Percentiles rank a stretch among this genome's conserved stretches.
Evolutionary conservation across 441 rosid species (phyloP).

Genomic region (Gossypium gossypioides): DNA sequence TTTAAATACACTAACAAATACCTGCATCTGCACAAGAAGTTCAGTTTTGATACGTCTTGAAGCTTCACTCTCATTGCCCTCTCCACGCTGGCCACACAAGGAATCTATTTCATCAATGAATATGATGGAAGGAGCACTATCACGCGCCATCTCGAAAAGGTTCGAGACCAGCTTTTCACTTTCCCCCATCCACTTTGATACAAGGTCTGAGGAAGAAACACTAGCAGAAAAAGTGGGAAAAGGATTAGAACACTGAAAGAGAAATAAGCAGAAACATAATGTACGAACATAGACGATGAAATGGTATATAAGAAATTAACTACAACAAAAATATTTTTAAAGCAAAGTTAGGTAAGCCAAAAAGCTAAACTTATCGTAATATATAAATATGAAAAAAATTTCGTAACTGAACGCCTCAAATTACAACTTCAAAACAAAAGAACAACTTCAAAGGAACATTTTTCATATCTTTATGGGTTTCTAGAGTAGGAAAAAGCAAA

Average conservation of each 20-base stretch:
- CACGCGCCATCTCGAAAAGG: slow-evolving; percentile 97
- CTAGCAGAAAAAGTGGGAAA: slow-evolving; percentile 30
- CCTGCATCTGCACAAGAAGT: slow-evolving; percentile 99
- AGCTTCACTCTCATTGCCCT: slow-evolving; percentile 99
- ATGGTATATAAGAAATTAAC: background rate
- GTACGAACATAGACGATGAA: background rate
- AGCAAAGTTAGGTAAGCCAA: too few relatives aligned
- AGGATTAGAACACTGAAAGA: background rate
- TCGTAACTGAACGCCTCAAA: background rate
- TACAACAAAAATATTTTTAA: background rate
- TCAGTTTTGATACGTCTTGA: slow-evolving; percentile 98
- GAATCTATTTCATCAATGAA: slow-evolving; percentile 97
- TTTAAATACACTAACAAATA: slow-evolving; percentile 18
- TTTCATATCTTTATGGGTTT: background rate
- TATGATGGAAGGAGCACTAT: slow-evolving; percentile 94
- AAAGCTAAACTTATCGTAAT: too few relatives aligned
- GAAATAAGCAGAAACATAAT: background rate
- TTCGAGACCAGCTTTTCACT: slow-evolving; percentile 96
- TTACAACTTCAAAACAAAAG: background rate
- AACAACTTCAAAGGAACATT: background rate
- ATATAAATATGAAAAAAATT: background rate
- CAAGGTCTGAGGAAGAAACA: slow-evolving; percentile 93
- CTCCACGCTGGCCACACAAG: slow-evolving; percentile 93
- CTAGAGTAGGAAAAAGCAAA: background rate
- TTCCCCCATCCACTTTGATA: slow-evolving; percentile 99